Base-by-base conservation (phyloP, 2,329 filamentous ascomycete species). In the Monosporascus sp. region DNA sequence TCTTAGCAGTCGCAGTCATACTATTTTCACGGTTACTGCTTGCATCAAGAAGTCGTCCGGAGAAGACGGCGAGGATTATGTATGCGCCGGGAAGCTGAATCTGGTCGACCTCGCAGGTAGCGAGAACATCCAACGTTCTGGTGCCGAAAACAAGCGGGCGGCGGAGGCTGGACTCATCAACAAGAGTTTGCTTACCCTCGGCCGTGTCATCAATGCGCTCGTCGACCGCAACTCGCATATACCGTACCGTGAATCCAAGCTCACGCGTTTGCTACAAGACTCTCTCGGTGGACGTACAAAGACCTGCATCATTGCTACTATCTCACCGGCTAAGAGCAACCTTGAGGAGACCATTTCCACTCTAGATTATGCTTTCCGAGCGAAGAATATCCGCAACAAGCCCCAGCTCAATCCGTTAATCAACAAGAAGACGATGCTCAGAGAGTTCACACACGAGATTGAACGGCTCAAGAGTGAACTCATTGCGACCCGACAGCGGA, bases 321-420 rank as follows among this genome's bases (percentile, higher is more conserved):
- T 99, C 41, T 97, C 94, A 2, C 92, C 94, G 1, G 90, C 92
- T 7, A 95, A 94, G 70, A 92, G 87, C 71, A 99, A 97, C 63
- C 77, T 99, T 1, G 94, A 99, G 66, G 94, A 99, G 71, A 99
- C 95, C 0, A 97, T 99, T 55, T 97, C 94, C 0, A 99, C 95
- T 0, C 80, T 99, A 2, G 94, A 99, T 69, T 99, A 99, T 67
- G 95, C 94, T 11, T 97, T 97, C 73, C 84, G 94, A 47, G 94
- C 94, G 17, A 99, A 99, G 76, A 97, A 99, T 62, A 99, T 99
- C 64, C 88, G 90, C 48, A 99, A 99, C 72, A 97, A 97, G 71
- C 95, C 94, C 1, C 94, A 99, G 66, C 80, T 96, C 63, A 99
- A 97, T 70, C 89, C 90, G 48, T 82, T 90, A 65, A 84, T 97